phyloP scores from a whole-genome alignment of 2,329 filamentous ascomycete species.

The Fusarium floridanum region DNA sequence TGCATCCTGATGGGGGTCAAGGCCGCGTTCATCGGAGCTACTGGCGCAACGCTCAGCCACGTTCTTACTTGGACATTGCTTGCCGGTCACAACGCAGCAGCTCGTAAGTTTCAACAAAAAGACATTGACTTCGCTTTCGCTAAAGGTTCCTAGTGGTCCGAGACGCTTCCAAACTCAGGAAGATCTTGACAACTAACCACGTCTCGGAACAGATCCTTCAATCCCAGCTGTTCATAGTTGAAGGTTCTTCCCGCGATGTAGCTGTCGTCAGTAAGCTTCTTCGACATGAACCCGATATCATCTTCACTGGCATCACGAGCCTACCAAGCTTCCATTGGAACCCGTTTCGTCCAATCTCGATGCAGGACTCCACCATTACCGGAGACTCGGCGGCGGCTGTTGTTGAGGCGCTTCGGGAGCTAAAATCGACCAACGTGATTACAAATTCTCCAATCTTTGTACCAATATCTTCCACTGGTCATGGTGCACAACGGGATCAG shows the following conservation, averaged over 20 bases:
- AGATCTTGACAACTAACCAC: background rate
- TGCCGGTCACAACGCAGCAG: background rate
- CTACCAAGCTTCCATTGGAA: background rate
- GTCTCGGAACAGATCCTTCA: background rate
- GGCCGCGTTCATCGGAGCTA: slow-evolving; percentile 8
- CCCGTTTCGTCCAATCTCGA: slow-evolving; percentile 7
- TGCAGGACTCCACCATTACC: slow-evolving; percentile 9
- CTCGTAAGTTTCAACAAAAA: slow-evolving; percentile 4
- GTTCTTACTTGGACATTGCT: slow-evolving; percentile 10
- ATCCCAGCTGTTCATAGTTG: background rate
- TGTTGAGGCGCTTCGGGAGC: background rate
- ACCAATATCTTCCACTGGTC: slow-evolving; percentile 9
- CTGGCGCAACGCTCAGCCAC: slow-evolving; percentile 6
- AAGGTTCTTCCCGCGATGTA: slow-evolving; percentile 10
- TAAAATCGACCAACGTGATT: background rate
- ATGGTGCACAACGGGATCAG: slow-evolving; percentile 4
- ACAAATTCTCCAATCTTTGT: slow-evolving; percentile 3
- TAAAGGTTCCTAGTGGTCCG: background rate
- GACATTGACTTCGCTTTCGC: background rate
- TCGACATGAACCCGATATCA: slow-evolving; percentile 6
- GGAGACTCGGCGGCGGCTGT: slow-evolving; percentile 5
- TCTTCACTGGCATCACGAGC: slow-evolving; percentile 15
- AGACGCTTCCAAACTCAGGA: slow-evolving; percentile 12
- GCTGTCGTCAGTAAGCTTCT: background rate
- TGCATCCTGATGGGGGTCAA: background rate